Conservation (phyloP, 768 basidiomycete species). For the Guyanaporus albipodus region DNA sequence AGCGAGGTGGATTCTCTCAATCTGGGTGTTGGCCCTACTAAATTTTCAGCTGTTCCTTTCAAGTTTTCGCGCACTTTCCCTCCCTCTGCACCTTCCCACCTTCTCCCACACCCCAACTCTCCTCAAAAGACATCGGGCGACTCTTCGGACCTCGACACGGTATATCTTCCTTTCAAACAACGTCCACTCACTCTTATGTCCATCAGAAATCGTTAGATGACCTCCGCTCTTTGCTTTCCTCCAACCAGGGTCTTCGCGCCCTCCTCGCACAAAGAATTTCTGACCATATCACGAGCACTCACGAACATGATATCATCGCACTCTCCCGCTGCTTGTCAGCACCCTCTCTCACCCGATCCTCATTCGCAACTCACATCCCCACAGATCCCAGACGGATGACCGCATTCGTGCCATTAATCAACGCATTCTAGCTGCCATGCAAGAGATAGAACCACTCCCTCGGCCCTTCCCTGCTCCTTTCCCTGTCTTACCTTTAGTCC, state of each 20-base stretch:
- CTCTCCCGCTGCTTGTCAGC: slow-evolving; percentile 42
- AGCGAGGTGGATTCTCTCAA: slow-evolving; percentile 26
- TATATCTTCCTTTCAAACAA: not conserved
- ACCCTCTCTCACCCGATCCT: not conserved
- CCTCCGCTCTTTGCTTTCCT: slow-evolving; percentile 24
- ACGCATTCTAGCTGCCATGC: slow-evolving; percentile 22
- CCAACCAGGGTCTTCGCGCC: slow-evolving; percentile 14
- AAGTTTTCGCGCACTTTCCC: slow-evolving; percentile 10
- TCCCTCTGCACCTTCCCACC: slow-evolving; percentile 1
- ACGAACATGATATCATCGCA: slow-evolving; percentile 34
- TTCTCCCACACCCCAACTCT: not conserved
- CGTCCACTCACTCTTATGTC: not conserved
- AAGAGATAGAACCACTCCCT: not conserved
- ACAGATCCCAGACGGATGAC: slow-evolving; percentile 34
- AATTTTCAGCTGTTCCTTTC: slow-evolving; percentile 17
- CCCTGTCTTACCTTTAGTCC: slow-evolving; percentile 1
- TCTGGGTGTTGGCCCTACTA: slow-evolving; percentile 1
- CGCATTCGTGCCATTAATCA: slow-evolving; percentile 39
- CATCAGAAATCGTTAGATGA: slow-evolving; percentile 28
- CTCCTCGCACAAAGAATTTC: slow-evolving; percentile 24
- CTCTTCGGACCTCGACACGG: slow-evolving; percentile 19
- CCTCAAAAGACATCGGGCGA: slow-evolving; percentile 6
- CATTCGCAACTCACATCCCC: not conserved
- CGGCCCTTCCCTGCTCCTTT: not conserved
- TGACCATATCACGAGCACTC: slow-evolving; percentile 20